Base-by-base conservation (phyloP, 108 stramenopile genomes). In the Skeletonema tropicum region DNA sequence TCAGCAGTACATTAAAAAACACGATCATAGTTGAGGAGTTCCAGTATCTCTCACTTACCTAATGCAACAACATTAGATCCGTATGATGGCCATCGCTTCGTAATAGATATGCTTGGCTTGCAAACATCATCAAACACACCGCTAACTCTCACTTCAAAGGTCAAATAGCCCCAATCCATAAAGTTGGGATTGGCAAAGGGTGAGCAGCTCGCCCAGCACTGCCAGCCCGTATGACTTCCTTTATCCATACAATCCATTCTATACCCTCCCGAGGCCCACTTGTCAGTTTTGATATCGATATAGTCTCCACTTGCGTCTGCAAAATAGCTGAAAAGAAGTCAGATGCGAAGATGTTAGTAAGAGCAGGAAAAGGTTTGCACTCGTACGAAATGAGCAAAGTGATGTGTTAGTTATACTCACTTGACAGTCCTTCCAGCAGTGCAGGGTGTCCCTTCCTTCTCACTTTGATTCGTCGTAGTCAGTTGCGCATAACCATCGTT, bases 151-250 rank as follows among this genome's bases (percentile, higher is more conserved):
- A 63, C 73, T 13, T 57, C 61, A 21, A 74, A 74, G 26, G 66
- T 57, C 11, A 74, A 26, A 11, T 48, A 66, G 12, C 15, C 15
- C 30, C 32, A 74, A 11, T 66, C 52, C 26, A 25, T 15, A 26
- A 74, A 67, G 65, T 74, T 63, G 10, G 73, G 73, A 6, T 32
- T 25, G 9, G 26, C 9, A 29, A 58, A 29, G 11, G 38, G 38
- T 2, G 25, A 26, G 12, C 57, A 58, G 9, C 10, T 29, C 9
- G 57, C 57, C 57, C 25, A 25, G 13, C 57, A 58, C 23, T 58
- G 23, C 57, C 57, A 58, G 12, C 26, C 26, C 1, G 57, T 58
- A 12, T 58, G 57, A 29, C 11, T 12, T 10, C 57, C 57, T 29
- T 58, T 58, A 12, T 58, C 57, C 9, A 58, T 10, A 14, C 57